Evolutionary conservation across 1,284 basidiomycete species (phyloP).

Genomic region (Trichosporon coremiiforme): DNA sequence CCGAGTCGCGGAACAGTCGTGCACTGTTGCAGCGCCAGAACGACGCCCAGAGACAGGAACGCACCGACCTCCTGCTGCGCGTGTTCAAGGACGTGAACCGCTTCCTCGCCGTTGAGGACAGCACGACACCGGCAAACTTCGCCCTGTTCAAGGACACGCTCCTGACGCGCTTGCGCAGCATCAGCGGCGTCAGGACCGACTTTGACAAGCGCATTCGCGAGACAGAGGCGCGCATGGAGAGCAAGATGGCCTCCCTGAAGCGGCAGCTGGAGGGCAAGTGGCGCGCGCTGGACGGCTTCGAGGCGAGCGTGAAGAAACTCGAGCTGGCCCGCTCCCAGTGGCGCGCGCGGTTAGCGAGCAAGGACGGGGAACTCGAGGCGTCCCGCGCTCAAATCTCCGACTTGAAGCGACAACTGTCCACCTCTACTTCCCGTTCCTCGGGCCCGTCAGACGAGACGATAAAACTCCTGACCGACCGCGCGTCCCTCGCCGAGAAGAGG

Average conservation of each 20-base stretch:
- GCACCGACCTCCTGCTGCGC: slow-evolving; percentile 84
- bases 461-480: slow-evolving; percentile 65
- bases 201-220: slow-evolving; percentile 87
- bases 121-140: slow-evolving; percentile 69
- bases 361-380: slow-evolving; percentile 86
- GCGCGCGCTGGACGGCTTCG: slow-evolving; percentile 92
- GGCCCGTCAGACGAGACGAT: slow-evolving; percentile 65
- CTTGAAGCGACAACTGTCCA: slow-evolving; percentile 58
- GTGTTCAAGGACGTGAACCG: slow-evolving; percentile 96
- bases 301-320: slow-evolving; percentile 79
- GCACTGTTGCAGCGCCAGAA: slow-evolving; percentile 74
- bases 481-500: slow-evolving; percentile 77
- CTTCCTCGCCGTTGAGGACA: slow-evolving; percentile 75
- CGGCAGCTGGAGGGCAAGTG: slow-evolving; percentile 85
- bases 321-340: slow-evolving; percentile 81
- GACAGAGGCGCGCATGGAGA: slow-evolving; percentile 62
- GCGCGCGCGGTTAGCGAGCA: slow-evolving; percentile 76
- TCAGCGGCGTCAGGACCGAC: slow-evolving; percentile 78
- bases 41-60: slow-evolving; percentile 85
- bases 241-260: slow-evolving; percentile 65
- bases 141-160: slow-evolving; percentile 84
- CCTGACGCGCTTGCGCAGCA: slow-evolving; percentile 78
- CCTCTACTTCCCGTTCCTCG: not conserved
- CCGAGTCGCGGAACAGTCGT: slow-evolving; percentile 77
- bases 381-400: slow-evolving; percentile 78